Conservation (phyloP, 148 eudicot species). For the Nepenthes mirabilis region DNA sequence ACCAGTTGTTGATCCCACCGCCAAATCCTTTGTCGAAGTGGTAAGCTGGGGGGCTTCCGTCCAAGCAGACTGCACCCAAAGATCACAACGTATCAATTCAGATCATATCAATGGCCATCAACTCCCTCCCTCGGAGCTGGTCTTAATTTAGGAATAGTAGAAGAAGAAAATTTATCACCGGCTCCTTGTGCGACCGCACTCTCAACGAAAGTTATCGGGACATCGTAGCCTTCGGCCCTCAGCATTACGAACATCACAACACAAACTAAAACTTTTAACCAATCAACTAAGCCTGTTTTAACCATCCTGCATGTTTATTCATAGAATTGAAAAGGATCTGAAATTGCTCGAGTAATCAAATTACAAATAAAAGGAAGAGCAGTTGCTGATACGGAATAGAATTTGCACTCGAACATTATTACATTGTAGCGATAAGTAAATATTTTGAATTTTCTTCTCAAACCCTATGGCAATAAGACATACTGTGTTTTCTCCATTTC, state of each 20-base stretch:
- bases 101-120: background rate
- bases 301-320: slow-evolving; percentile 16
- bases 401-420: no score
- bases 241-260: slow-evolving; percentile 23
- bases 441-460: no score
- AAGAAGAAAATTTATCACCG: slow-evolving; percentile 24
- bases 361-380: no score
- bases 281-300: slow-evolving; percentile 13
- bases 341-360: no score
- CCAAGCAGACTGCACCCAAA: slow-evolving; percentile 61
- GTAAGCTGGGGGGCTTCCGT: slow-evolving; percentile 92
- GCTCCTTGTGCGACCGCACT: slow-evolving; percentile 84
- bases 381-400: no score
- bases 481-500: no score
- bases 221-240: slow-evolving; percentile 24
- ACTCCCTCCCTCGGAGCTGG: no score
- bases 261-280: slow-evolving; percentile 22
- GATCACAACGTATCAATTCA: background rate
- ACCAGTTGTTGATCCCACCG: slow-evolving; percentile 65
- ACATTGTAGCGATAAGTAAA: no score
- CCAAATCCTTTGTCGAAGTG: slow-evolving; percentile 68
- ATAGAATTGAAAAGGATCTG: no score
- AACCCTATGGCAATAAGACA: no score
- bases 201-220: slow-evolving; percentile 47
- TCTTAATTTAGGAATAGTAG: background rate